Percentiles rank a stretch among this genome's conserved stretches.
These are phyloP conservation scores for Suillus subalutaceus DNA, from an alignment of 768 basidiomycete genomes.

Conservation along the genomic window DNA sequence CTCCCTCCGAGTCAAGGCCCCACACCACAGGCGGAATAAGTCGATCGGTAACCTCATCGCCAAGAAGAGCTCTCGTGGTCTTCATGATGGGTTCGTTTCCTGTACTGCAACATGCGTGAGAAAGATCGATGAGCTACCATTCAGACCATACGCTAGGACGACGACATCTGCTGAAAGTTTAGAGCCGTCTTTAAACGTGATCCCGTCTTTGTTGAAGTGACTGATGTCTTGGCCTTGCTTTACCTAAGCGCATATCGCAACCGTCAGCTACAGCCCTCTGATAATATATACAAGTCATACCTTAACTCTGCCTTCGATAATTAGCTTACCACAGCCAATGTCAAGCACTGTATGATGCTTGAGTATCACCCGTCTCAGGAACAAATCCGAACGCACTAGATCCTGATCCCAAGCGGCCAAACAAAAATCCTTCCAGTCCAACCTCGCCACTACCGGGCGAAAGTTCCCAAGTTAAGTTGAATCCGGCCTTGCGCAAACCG, in stretches of 20 bases:
- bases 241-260: constrained; percentile 20
- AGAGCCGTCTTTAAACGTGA: constrained; percentile 42
- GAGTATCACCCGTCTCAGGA: background rate
- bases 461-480: constrained; percentile 4
- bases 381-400: background rate
- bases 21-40: background rate
- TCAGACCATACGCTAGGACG: constrained; percentile 50
- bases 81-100: constrained; percentile 4
- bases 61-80: background rate
- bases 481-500: background rate
- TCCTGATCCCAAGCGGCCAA: background rate
- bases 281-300: background rate
- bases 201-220: constrained; percentile 42
- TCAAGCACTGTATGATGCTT: background rate
- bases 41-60: background rate
- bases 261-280: background rate
- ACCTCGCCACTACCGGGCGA: constrained; percentile 3
- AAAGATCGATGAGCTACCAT: background rate
- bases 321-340: constrained; percentile 16
- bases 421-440: background rate
- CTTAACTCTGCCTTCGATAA: background rate
- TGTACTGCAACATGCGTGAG: constrained; percentile 1
- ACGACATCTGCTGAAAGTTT: constrained; percentile 46
- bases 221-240: constrained; percentile 39
- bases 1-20: constrained; percentile 5